Conservation (phyloP, 2,329 filamentous ascomycete genomes). For the Bipolaris zeicola region DNA sequence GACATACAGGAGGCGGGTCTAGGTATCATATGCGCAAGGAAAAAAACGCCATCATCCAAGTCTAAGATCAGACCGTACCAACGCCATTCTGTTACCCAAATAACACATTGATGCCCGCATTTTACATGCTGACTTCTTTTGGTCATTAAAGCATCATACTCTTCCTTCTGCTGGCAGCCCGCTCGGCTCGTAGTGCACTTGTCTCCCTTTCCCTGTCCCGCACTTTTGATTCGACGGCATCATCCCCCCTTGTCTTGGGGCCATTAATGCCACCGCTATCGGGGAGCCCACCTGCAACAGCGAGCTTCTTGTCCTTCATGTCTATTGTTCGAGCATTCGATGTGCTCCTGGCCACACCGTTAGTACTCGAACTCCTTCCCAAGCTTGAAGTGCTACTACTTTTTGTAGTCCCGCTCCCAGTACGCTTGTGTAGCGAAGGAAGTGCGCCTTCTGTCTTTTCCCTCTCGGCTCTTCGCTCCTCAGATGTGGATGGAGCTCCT, state of each 20-base stretch:
- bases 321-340: slow-evolving; percentile 15
- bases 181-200: slow-evolving; percentile 39
- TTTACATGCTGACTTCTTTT: neutral
- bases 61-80: neutral
- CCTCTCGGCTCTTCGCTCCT: slow-evolving; percentile 20
- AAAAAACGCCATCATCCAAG: slow-evolving; percentile 19
- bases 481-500: slow-evolving; percentile 11
- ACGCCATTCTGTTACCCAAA: neutral
- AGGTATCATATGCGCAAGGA: slow-evolving; percentile 11
- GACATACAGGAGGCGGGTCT: neutral
- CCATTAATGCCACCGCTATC: slow-evolving; percentile 19
- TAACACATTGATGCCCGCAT: slow-evolving; percentile 3
- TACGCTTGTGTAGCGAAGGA: slow-evolving; percentile 34
- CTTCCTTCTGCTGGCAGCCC: slow-evolving; percentile 49
- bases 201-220: slow-evolving; percentile 18
- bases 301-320: slow-evolving; percentile 26
- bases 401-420: slow-evolving; percentile 32
- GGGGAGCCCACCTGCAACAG: slow-evolving; percentile 3
- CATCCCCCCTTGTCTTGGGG: slow-evolving; percentile 17
- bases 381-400: slow-evolving; percentile 23
- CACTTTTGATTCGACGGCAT: slow-evolving; percentile 11
- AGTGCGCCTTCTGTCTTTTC: slow-evolving; percentile 25
- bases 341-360: slow-evolving; percentile 14
- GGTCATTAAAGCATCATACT: slow-evolving; percentile 50
- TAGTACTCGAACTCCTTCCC: slow-evolving; percentile 19